Conservation (phyloP, 108 stramenopile species). For the Nannochloropsis granulata region DNA sequence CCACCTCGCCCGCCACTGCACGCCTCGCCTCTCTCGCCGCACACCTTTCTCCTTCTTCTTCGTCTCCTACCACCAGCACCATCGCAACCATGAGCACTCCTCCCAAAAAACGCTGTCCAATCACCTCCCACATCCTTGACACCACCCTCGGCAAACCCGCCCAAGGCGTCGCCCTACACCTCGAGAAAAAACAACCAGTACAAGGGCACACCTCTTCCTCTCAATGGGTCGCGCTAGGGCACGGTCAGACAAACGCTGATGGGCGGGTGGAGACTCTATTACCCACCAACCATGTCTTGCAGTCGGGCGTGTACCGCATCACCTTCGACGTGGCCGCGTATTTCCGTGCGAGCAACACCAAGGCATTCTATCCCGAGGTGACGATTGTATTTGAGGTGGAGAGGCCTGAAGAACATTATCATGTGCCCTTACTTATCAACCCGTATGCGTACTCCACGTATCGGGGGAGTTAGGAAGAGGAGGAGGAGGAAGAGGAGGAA, state of each 20-base stretch:
- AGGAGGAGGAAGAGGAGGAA: neutral
- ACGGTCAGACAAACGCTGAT: neutral
- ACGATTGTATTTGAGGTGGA: neutral
- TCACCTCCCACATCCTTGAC: neutral
- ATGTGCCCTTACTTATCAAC: neutral
- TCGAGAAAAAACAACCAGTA: neutral
- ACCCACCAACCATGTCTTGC: neutral
- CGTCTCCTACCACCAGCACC: neutral
- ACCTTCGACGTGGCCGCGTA: neutral
- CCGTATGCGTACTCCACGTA: conserved; percentile 1
- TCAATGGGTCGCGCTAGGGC: neutral
- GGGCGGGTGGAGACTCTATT: neutral
- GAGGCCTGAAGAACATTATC: neutral
- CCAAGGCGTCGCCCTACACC: neutral
- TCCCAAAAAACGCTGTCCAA: neutral
- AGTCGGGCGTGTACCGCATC: neutral
- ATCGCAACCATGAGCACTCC: neutral
- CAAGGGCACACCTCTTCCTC: neutral
- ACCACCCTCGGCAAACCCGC: neutral
- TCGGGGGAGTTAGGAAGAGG: neutral
- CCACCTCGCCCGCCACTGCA: neutral
- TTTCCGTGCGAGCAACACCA: neutral
- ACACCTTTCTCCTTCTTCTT: neutral
- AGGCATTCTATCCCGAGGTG: neutral
- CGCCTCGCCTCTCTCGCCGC: neutral